phyloP scores from a whole-genome alignment of 805 yeast genomes.

The Candida khao-thaluensis region DNA sequence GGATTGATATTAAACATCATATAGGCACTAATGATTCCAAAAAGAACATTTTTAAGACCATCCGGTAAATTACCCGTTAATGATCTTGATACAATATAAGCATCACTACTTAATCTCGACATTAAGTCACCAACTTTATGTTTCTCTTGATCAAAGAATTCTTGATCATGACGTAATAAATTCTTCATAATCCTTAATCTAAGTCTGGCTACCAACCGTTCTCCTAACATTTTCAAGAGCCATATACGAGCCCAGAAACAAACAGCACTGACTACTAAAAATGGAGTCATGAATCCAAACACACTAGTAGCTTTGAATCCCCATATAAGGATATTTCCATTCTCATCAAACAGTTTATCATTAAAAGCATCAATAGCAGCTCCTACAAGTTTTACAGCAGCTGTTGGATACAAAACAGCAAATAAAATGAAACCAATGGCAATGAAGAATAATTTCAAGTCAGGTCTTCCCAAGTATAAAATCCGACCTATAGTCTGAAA shows the following conservation, averaged over 20 bases:
- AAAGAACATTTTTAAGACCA: slow-evolving; percentile 43
- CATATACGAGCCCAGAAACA: slow-evolving; percentile 50
- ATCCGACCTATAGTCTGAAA: slow-evolving; percentile 38
- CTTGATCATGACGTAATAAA: slow-evolving; percentile 41
- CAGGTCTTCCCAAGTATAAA: slow-evolving; percentile 39
- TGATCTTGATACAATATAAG: slow-evolving; percentile 45
- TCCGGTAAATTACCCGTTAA: slow-evolving; percentile 45
- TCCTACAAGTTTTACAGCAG: slow-evolving; percentile 44
- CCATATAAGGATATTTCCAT: slow-evolving; percentile 43
- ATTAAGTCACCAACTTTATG: slow-evolving; percentile 48
- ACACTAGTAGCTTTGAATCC: slow-evolving; percentile 44
- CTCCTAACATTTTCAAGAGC: slow-evolving; percentile 42
- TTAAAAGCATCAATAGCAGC: slow-evolving; percentile 44
- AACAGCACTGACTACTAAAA: slow-evolving; percentile 41
- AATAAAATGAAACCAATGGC: slow-evolving; percentile 42
- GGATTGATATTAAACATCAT: slow-evolving; percentile 48
- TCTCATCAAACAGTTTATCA: slow-evolving; percentile 31
- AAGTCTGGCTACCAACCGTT: slow-evolving; percentile 43
- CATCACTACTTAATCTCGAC: slow-evolving; percentile 44
- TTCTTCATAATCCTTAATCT: slow-evolving; percentile 42
- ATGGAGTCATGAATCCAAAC: slow-evolving; percentile 43
- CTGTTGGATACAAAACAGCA: slow-evolving; percentile 46
- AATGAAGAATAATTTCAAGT: slow-evolving; percentile 33
- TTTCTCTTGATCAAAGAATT: slow-evolving; percentile 42
- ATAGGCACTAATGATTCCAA: slow-evolving; percentile 41